phyloP scores from a whole-genome alignment of 768 basidiomycete genomes.

The Fomitopsis serialis region DNA sequence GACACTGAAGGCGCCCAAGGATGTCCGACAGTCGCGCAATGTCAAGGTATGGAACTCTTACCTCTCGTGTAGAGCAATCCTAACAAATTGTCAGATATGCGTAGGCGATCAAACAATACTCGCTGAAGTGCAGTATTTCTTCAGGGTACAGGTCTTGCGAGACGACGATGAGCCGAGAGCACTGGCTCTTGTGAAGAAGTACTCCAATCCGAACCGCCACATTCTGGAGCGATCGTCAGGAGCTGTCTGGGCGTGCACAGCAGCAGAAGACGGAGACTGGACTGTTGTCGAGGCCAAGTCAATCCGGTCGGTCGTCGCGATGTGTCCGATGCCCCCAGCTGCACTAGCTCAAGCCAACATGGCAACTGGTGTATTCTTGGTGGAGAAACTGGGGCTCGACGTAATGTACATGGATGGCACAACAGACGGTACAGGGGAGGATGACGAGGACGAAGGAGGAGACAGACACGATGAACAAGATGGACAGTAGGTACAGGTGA shows the following conservation, averaged over 20 bases:
- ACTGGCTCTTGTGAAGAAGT: conserved; percentile 7
- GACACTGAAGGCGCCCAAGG: conserved; percentile 5
- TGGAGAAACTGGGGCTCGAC: conserved; percentile 5
- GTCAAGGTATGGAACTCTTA: conserved; percentile 24
- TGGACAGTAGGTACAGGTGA: neutral
- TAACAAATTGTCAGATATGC: neutral
- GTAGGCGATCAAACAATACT: neutral
- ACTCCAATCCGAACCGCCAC: neutral
- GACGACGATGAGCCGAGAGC: neutral
- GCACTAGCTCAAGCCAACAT: neutral
- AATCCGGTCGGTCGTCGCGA: conserved; percentile 10
- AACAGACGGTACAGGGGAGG: neutral
- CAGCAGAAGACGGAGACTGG: neutral
- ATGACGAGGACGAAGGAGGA: no score
- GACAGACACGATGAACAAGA: neutral
- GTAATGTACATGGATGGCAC: neutral
- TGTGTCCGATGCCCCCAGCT: conserved; percentile 1
- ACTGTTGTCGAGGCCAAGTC: conserved; percentile 6
- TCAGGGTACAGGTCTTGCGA: neutral
- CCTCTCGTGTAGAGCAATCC: no score
- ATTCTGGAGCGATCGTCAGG: neutral
- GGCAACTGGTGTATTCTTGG: neutral
- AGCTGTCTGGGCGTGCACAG: neutral
- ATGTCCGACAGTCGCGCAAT: conserved; percentile 24
- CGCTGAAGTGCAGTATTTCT: conserved; percentile 15